Conservation (phyloP, 352 stramenopile genomes). For the Globisporangium rhizosaccharum region DNA sequence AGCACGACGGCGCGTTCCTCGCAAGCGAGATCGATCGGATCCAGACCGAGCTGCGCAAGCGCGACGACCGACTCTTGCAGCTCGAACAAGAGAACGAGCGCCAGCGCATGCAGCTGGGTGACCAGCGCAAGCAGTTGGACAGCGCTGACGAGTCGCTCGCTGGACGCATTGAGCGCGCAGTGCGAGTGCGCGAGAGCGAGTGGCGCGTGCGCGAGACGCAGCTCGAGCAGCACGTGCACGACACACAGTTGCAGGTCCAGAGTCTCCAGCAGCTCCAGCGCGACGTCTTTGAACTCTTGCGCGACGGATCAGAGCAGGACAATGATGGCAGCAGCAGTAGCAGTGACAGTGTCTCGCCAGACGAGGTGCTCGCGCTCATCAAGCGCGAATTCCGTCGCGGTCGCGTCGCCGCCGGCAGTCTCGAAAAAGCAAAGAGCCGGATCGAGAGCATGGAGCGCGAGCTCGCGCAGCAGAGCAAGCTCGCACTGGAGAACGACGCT, state of each 20-base stretch:
- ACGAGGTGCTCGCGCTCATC: slow-evolving; percentile 32
- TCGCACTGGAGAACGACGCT: not conserved
- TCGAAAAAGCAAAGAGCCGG: slow-evolving; percentile 20
- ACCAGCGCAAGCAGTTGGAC: slow-evolving; percentile 18
- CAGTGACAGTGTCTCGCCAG: not conserved
- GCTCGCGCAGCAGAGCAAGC: not conserved
- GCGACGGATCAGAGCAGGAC: slow-evolving; percentile 1
- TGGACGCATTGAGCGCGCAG: slow-evolving; percentile 8
- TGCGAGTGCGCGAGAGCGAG: slow-evolving; percentile 20
- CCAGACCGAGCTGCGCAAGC: slow-evolving; percentile 22
- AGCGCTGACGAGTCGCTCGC: slow-evolving; percentile 9
- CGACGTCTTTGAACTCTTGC: slow-evolving; percentile 33
- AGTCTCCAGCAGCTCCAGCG: slow-evolving; percentile 26
- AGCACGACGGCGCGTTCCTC: slow-evolving; percentile 28
- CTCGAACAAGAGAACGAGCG: slow-evolving; percentile 17
- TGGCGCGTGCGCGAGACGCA: slow-evolving; percentile 26
- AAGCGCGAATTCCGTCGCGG: slow-evolving; percentile 26
- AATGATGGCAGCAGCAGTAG: not conserved
- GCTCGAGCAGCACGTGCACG: slow-evolving; percentile 20
- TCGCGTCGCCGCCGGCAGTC: slow-evolving; percentile 7
- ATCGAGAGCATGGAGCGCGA: slow-evolving; percentile 6
- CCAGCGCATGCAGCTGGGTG: slow-evolving; percentile 14
- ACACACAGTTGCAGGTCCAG: slow-evolving; percentile 17
- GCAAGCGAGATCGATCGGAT: slow-evolving; percentile 39
- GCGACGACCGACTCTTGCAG: slow-evolving; percentile 25